Evolutionary conservation across 140 eudicot genomes (phyloP).

Genomic region (Flaveria floridana): DNA sequence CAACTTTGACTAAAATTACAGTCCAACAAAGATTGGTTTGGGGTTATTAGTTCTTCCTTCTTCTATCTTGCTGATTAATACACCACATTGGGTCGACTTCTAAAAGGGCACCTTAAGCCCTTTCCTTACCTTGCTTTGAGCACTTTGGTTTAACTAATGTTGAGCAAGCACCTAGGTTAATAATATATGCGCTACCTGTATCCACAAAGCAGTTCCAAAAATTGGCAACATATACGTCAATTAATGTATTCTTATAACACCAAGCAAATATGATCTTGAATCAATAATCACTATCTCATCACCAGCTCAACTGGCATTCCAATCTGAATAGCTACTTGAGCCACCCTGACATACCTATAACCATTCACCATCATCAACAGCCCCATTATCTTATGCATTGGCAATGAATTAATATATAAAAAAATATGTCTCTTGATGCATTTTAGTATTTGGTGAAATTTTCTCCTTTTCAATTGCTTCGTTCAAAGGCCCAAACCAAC

Average conservation of each 20-base stretch:
- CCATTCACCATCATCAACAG: conserved; percentile 59
- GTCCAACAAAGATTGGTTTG: no score
- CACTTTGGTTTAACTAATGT: no score
- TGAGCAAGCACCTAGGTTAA: not conserved
- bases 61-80: no score
- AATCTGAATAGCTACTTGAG: conserved; percentile 79
- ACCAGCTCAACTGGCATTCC: conserved; percentile 83
- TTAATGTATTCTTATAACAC: not conserved
- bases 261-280: conserved; percentile 4
- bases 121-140: no score
- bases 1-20: no score
- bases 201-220: not conserved
- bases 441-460: conserved; percentile 41
- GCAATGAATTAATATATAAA: conserved; percentile 53
- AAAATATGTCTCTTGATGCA: conserved; percentile 51
- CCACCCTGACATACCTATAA: conserved; percentile 58
- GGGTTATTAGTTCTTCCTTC: no score
- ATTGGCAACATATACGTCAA: not conserved
- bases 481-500: conserved; percentile 44
- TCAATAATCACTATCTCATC: conserved; percentile 41
- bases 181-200: not conserved
- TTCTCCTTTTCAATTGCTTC: conserved; percentile 74
- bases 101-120: no score
- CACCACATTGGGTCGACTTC: no score
- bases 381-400: conserved; percentile 94